Evolutionary conservation across 345 rosid species (phyloP).

Genomic region (Populus alba): DNA sequence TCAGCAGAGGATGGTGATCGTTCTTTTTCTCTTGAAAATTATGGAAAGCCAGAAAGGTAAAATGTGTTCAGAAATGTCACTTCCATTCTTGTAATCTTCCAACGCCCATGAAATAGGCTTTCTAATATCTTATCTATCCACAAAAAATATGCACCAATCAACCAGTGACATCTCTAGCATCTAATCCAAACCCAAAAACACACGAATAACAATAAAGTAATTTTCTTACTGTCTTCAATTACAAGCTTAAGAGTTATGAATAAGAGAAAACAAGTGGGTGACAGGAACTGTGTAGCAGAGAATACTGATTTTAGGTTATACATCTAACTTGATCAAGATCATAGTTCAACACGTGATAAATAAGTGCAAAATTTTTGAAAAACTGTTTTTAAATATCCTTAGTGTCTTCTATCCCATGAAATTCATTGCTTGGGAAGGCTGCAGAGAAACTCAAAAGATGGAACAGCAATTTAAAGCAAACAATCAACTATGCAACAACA

Average conservation of each 20-base stretch:
- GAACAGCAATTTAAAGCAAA: not conserved
- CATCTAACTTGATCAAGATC: not conserved
- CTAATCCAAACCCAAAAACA: not conserved
- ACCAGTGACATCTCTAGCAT: not conserved
- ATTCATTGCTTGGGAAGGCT: not conserved
- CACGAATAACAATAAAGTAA: not conserved
- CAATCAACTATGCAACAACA: not conserved
- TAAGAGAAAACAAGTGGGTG: not conserved
- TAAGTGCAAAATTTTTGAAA: not conserved
- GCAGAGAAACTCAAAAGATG: not conserved
- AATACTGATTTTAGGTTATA: not conserved
- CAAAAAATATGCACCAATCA: too few relatives aligned
- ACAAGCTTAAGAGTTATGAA: not conserved
- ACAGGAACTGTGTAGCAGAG: not conserved
- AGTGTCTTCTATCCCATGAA: not conserved
- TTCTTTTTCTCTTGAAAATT: not conserved
- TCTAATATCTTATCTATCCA: not conserved
- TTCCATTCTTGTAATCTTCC: not conserved
- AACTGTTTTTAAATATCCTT: not conserved
- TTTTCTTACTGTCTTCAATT: constrained; percentile 1
- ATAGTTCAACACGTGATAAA: not conserved
- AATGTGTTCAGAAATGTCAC: not conserved
- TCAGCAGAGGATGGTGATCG: too few relatives aligned
- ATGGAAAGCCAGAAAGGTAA: not conserved
- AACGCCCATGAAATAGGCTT: not conserved